phyloP scores from a whole-genome alignment of 192 early-diverging fungal species.

The Linnemannia elongata region DNA sequence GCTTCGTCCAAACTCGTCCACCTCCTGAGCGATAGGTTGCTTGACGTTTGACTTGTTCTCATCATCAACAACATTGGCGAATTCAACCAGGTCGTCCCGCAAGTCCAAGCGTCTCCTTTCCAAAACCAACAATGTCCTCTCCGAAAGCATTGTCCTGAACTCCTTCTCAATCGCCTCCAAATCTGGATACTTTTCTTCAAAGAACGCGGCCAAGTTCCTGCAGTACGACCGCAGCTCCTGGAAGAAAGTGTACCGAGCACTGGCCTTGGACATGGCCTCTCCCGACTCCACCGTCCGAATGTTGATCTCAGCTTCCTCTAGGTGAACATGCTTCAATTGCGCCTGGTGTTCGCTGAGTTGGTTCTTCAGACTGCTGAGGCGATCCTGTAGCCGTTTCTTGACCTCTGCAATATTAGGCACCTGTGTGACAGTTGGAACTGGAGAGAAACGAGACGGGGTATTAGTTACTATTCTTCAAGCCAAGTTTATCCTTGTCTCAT shows the following conservation, averaged over 20 bases:
- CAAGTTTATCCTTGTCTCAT: background rate
- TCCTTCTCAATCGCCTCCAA: slow-evolving; percentile 66
- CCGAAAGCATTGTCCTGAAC: slow-evolving; percentile 49
- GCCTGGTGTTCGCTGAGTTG: slow-evolving; percentile 44
- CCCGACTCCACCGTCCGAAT: slow-evolving; percentile 47
- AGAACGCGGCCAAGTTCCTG: slow-evolving; percentile 64
- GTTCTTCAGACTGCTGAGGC: slow-evolving; percentile 40
- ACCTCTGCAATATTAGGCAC: slow-evolving; percentile 59
- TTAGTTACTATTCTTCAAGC: background rate
- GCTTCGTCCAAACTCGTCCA: slow-evolving; percentile 63
- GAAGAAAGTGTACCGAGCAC: slow-evolving; percentile 66
- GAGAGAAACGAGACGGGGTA: background rate
- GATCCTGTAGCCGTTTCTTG: slow-evolving; percentile 38
- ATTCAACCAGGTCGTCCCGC: slow-evolving; percentile 58
- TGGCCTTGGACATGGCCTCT: slow-evolving; percentile 54
- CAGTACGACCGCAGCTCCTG: slow-evolving; percentile 62
- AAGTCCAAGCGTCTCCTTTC: slow-evolving; percentile 54
- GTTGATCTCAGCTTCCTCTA: slow-evolving; percentile 43
- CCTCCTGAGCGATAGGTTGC: slow-evolving; percentile 12
- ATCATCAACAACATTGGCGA: slow-evolving; percentile 53
- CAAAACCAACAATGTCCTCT: slow-evolving; percentile 43
- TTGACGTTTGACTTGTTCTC: slow-evolving; percentile 4
- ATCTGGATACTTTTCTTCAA: slow-evolving; percentile 70
- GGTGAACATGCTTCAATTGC: slow-evolving; percentile 57
- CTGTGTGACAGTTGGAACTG: slow-evolving; percentile 60